Evolutionary conservation across 345 rosid species (phyloP), one percentile per base, ranked within the genome.

Genomic region (Linum trigynum): DNA sequence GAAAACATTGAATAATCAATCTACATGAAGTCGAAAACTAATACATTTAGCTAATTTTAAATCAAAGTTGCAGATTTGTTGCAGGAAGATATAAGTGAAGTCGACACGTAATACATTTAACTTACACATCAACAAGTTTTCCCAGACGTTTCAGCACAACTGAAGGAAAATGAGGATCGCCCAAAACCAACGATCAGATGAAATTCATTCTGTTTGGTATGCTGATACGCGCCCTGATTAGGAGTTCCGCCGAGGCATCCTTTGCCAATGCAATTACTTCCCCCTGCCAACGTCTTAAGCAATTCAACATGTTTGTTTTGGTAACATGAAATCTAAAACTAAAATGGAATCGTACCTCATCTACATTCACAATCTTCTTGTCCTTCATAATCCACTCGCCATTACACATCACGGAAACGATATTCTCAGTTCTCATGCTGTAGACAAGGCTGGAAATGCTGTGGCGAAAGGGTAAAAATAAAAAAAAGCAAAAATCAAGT

Each of bases 321-420:
- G 32, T 23, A 23, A 23, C 32, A 23, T 23, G 32, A 23, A 23
- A 23, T 23, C 32, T 23, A 1, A 23, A 23, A 23, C 32, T 23
- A 23, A 23, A 23, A 23, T 23, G 32, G 32, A 23, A 1, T 23
- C 32, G 32, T 75, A 82, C 87, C 89, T 84, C 90, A 53, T 83
- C 66, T 36, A 87, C 81, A 42, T 77, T 81, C 72, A 80, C 61
- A 41, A 84, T 83, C 67, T 72, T 81, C 81, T 78, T 80, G 48
- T 81, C 83, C 79, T 77, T 83, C 94, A 85, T 83, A 64, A 84
- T 77, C 94, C 94, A 84, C 77, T 64, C 70, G 69, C 94, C 88
- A 8, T 87, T 84, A 83, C 94, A 87, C 84, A 87, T 83, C 37
- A 84, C 83, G 2, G 90, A 84, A 62, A 77, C 75, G 8, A 81